Conservation (phyloP, 768 basidiomycete species). For the Mycena amicta region DNA sequence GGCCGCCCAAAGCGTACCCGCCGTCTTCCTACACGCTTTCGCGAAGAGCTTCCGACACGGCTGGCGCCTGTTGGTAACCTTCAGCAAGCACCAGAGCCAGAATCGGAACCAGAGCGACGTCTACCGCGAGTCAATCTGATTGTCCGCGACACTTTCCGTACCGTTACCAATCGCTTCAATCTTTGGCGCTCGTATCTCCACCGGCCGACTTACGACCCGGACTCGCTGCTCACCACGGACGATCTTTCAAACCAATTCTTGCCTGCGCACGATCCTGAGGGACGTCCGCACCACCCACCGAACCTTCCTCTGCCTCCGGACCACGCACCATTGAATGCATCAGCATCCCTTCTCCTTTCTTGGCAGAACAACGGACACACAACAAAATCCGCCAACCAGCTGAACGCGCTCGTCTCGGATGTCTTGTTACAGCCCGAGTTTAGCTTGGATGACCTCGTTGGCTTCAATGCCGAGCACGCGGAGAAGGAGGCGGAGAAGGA, state of each 20-base stretch:
- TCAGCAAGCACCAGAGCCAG: not conserved
- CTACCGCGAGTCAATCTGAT: constrained; percentile 5
- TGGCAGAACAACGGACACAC: constrained; percentile 15
- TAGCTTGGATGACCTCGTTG: too few species aligned
- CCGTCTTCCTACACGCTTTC: not conserved
- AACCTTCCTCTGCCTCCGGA: not conserved
- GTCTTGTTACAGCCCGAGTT: constrained; percentile 20
- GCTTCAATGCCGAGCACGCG: too few species aligned
- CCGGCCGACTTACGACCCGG: constrained; percentile 15
- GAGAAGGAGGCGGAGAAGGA: too few species aligned
- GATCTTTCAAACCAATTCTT: constrained; percentile 7
- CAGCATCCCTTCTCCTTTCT: constrained; percentile 1
- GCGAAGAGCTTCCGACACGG: not conserved
- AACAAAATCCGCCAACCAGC: constrained; percentile 19
- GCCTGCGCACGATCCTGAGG: not conserved
- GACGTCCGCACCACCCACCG: not conserved
- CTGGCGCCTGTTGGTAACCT: not conserved
- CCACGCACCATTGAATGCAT: not conserved
- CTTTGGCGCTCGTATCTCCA: constrained; percentile 16
- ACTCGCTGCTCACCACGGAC: not conserved
- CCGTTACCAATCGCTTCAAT: constrained; percentile 5
- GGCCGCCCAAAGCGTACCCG: not conserved
- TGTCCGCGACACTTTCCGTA: constrained; percentile 9
- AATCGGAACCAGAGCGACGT: not conserved
- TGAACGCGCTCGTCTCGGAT: constrained; percentile 15